These are phyloP conservation scores for Coemansia sp. DNA, from an alignment of 192 early-diverging fungal species.

Conservation along the genomic window DNA sequence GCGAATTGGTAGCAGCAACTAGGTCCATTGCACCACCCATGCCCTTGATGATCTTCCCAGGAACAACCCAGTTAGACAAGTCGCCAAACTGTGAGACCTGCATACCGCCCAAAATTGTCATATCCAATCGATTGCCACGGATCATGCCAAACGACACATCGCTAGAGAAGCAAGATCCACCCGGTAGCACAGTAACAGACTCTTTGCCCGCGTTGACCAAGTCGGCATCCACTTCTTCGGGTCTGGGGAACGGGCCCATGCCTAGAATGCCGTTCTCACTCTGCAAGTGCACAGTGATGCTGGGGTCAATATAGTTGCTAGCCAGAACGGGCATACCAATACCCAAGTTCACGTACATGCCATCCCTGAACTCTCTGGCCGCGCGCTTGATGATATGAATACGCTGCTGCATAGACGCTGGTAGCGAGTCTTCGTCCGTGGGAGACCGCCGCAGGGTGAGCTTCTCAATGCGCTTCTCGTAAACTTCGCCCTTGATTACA, in stretches of 20 bases:
- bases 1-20: conserved; percentile 63
- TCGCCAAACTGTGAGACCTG: conserved; percentile 74
- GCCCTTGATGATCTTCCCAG: conserved; percentile 84
- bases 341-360: conserved; percentile 72
- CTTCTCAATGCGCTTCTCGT: conserved; percentile 73
- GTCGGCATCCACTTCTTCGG: conserved; percentile 71
- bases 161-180: conserved; percentile 67
- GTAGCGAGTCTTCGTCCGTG: conserved; percentile 26
- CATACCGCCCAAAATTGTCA: conserved; percentile 75
- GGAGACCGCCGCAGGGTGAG: conserved; percentile 56
- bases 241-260: conserved; percentile 71
- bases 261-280: conserved; percentile 79
- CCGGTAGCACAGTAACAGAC: conserved; percentile 69
- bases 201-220: conserved; percentile 83
- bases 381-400: conserved; percentile 73
- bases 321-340: conserved; percentile 81
- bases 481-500: conserved; percentile 65
- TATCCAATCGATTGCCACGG: conserved; percentile 70
- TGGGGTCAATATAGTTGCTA: conserved; percentile 68
- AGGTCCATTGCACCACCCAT: conserved; percentile 84
- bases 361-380: conserved; percentile 74
- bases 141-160: conserved; percentile 81
- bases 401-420: conserved; percentile 51
- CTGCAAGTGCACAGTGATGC: conserved; percentile 72
- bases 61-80: conserved; percentile 84